Base-by-base conservation (phyloP, 2,329 filamentous ascomycete genomes). In the Trematosphaeria pertusa region DNA sequence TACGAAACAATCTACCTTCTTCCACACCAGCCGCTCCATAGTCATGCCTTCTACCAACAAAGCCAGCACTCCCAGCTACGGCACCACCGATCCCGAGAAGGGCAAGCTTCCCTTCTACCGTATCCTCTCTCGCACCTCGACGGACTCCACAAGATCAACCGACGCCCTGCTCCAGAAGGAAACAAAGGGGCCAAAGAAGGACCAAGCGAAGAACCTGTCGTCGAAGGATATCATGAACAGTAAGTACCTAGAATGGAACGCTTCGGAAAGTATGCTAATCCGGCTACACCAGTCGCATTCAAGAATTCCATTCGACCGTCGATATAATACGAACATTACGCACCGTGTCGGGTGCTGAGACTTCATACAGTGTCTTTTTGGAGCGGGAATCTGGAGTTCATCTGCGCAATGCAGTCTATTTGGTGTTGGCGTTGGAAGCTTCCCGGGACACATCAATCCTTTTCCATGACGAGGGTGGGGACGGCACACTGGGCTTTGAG, bases 31-130 rank as follows among this genome's bases (percentile, higher is more conserved):
- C n/a, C n/a, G n/a, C n/a, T n/a, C n/a, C n/a, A n/a, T n/a, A n/a
- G 24, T 24, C 31, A 46, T 46, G 43, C 11, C 47, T 12, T 46
- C 47, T 21, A 37, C 35, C 20, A 39, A 19, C 31, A 48, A 41
- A 43, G 38, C 6, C 39, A 44, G 24, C 35, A 36, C 24, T 15
- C 11, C 42, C 24, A 46, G 24, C 42, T 46, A 55, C 30, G 40
- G 46, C 26, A 50, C 48, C 10, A 28, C 30, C 3, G 26, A 44
- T 12, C 21, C 38, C 2, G 52, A 50, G 33, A 55, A 55, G 37
- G 35, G 33, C 39, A 43, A 46, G 30, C 42, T 48, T 11, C 48
- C 52, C 10, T 41, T 52, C 42, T 52, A 47, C 40, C 39, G 37
- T n/a, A 18, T 28, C 10, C n/a, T 37, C 11, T 32, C 42, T 18